A percentile compares a stretch with the other conserved stretches of the same genome.
Evolutionary conservation across 768 basidiomycete genomes (phyloP).

Genomic region (Russula ochroleuca): DNA sequence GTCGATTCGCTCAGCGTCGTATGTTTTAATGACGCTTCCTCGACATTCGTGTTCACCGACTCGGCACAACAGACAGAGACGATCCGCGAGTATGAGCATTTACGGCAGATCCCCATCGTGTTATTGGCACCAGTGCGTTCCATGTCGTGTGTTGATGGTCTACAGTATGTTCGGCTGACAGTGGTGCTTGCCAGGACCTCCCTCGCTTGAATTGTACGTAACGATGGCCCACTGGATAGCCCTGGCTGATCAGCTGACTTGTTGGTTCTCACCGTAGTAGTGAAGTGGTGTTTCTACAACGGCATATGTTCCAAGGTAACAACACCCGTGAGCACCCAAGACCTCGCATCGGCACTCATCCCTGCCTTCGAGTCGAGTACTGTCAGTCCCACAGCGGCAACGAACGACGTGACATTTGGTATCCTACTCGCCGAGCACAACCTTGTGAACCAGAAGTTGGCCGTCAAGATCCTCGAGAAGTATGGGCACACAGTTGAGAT

Average conservation of each 20-base stretch:
- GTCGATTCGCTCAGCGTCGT: slow-evolving; percentile 86
- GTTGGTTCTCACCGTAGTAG: slow-evolving; percentile 37
- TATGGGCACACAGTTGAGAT: slow-evolving; percentile 95
- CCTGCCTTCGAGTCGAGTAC: slow-evolving; percentile 95
- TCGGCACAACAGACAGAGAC: slow-evolving; percentile 63
- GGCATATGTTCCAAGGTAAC: slow-evolving; percentile 94
- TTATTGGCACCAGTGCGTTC: slow-evolving; percentile 64
- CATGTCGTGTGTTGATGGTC: neutral
- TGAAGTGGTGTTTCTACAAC: slow-evolving; percentile 96
- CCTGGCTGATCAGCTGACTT: slow-evolving; percentile 28
- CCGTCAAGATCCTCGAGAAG: slow-evolving; percentile 93
- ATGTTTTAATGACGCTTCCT: slow-evolving; percentile 36
- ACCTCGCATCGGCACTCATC: slow-evolving; percentile 86
- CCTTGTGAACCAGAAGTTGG: slow-evolving; percentile 91
- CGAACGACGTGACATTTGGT: slow-evolving; percentile 83
- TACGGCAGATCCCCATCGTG: slow-evolving; percentile 95
- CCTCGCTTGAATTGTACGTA: slow-evolving; percentile 68
- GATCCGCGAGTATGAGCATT: slow-evolving; percentile 86
- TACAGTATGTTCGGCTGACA: slow-evolving; percentile 6
- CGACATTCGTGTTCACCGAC: slow-evolving; percentile 1
- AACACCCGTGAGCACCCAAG: slow-evolving; percentile 81
- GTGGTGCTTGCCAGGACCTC: slow-evolving; percentile 41
- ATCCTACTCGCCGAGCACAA: slow-evolving; percentile 98
- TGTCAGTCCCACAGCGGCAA: slow-evolving; percentile 78
- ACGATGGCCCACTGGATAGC: slow-evolving; percentile 1